phyloP scores from a whole-genome alignment of 257 asterid species.

The Przewalskia tangutica region DNA sequence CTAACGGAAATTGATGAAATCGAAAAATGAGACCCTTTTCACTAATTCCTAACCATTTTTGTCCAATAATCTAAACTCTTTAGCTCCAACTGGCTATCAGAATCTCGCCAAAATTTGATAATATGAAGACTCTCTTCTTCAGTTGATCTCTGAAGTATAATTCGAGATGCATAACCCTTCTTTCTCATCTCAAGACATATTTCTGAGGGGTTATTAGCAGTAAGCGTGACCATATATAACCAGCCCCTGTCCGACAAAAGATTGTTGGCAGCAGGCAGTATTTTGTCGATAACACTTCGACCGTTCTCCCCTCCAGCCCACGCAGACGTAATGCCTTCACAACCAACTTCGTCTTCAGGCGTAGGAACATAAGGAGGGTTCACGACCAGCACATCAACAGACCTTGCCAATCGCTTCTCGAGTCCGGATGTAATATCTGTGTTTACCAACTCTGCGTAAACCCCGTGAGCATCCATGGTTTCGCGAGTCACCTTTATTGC shows the following conservation, averaged over 20 bases:
- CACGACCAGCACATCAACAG: slow-evolving; percentile 81
- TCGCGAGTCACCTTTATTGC: slow-evolving; percentile 52
- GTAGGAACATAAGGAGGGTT: slow-evolving; percentile 98
- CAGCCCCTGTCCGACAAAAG: slow-evolving; percentile 85
- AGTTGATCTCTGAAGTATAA: slow-evolving; percentile 74
- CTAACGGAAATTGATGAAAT: slow-evolving; percentile 27
- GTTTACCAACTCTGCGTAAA: slow-evolving; percentile 58
- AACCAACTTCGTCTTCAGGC: slow-evolving; percentile 91
- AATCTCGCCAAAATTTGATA: slow-evolving; percentile 83
- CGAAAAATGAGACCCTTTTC: slow-evolving; percentile 19
- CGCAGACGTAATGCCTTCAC: slow-evolving; percentile 62
- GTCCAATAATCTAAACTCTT: slow-evolving; percentile 10
- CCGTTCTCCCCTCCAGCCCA: slow-evolving; percentile 99
- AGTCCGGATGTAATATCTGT: slow-evolving; percentile 67
- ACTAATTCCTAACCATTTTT: slow-evolving; percentile 14
- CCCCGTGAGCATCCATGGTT: slow-evolving; percentile 65
- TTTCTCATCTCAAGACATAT: slow-evolving; percentile 73
- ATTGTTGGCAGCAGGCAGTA: slow-evolving; percentile 66
- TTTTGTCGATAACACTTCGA: slow-evolving; percentile 65
- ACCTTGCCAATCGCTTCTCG: slow-evolving; percentile 47
- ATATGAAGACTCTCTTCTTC: slow-evolving; percentile 90
- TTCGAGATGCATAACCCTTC: slow-evolving; percentile 74
- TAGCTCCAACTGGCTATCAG: slow-evolving; percentile 31
- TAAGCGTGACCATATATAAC: slow-evolving; percentile 67
- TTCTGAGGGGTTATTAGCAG: slow-evolving; percentile 61